These are phyloP conservation scores for Fusarium duplospermum DNA, from an alignment of 2,329 filamentous ascomycete genomes.

Conservation along the genomic window DNA sequence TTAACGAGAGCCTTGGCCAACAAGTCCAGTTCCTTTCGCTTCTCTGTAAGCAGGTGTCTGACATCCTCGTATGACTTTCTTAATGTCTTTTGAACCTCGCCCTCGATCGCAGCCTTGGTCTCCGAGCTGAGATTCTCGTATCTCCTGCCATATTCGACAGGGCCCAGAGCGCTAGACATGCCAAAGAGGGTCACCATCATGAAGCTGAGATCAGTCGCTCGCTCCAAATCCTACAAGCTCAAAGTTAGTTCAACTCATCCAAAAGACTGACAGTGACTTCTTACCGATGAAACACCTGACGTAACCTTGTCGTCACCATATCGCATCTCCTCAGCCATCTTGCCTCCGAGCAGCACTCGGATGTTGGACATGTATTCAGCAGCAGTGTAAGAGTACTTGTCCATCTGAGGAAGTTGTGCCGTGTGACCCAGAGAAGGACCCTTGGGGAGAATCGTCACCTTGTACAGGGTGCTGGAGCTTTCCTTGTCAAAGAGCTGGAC, in stretches of 20 bases:
- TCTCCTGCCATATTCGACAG: constrained; percentile 86
- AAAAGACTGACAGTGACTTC: constrained; percentile 46
- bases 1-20: constrained; percentile 90
- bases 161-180: constrained; percentile 89
- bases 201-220: constrained; percentile 85
- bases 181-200: constrained; percentile 89
- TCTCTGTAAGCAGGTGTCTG: constrained; percentile 74
- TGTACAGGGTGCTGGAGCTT: constrained; percentile 84
- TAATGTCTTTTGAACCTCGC: constrained; percentile 86
- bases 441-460: constrained; percentile 95
- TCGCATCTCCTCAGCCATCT: constrained; percentile 90
- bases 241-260: constrained; percentile 41
- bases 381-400: constrained; percentile 90
- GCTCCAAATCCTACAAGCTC: constrained; percentile 77
- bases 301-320: constrained; percentile 94
- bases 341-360: constrained; percentile 85
- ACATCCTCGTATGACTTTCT: constrained; percentile 85
- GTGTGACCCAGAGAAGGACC: constrained; percentile 89
- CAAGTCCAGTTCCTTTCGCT: constrained; percentile 86
- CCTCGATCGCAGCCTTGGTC: constrained; percentile 88
- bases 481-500: constrained; percentile 84
- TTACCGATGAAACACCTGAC: constrained; percentile 83
- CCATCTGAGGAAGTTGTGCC: constrained; percentile 87
- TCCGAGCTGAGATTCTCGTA: constrained; percentile 86
- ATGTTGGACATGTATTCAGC: constrained; percentile 84